Conservation (phyloP, 768 basidiomycete species). For the Agaricus bisporus region DNA sequence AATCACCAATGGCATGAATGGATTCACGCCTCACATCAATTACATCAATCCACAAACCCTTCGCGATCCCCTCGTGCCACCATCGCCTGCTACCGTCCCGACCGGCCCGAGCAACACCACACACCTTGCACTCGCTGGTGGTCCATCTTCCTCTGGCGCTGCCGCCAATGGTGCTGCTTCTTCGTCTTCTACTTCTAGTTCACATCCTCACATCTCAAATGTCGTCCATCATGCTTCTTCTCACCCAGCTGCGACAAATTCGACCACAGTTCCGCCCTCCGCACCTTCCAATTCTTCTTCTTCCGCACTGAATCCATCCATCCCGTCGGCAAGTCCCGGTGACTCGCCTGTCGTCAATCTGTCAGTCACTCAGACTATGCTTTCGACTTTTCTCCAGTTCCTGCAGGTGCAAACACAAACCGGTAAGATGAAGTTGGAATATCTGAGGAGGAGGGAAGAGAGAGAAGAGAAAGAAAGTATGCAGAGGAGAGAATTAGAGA, state of each 20-base stretch:
- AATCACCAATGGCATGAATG: conserved; percentile 22
- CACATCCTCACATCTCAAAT: conserved; percentile 1
- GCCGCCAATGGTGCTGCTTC: conserved; percentile 3
- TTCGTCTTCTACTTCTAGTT: conserved; percentile 2
- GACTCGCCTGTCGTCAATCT: conserved; percentile 28
- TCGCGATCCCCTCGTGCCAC: conserved; percentile 24
- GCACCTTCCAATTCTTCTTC: conserved; percentile 5
- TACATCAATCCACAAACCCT: conserved; percentile 34
- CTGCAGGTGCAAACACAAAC: conserved; percentile 66
- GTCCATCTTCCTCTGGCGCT: conserved; percentile 2
- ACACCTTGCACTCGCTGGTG: conserved; percentile 4
- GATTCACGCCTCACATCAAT: conserved; percentile 25
- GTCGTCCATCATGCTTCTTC: conserved; percentile 10
- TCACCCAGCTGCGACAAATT: conserved; percentile 10
- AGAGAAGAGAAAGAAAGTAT: conserved; percentile 57
- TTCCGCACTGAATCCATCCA: conserved; percentile 10
- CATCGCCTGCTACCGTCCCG: conserved; percentile 19
- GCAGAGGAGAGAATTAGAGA: conserved; percentile 46
- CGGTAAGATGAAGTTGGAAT: conserved; percentile 64
- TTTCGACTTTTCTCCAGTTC: conserved; percentile 51
- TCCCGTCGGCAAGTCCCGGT: conserved; percentile 13
- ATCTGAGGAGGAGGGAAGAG: conserved; percentile 59
- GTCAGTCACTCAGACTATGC: conserved; percentile 49
- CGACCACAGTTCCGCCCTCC: conserved; percentile 9
- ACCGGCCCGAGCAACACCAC: conserved; percentile 12